phyloP scores from a whole-genome alignment of 2,329 filamentous ascomycete genomes.

The Sclerotinia trifoliorum region DNA sequence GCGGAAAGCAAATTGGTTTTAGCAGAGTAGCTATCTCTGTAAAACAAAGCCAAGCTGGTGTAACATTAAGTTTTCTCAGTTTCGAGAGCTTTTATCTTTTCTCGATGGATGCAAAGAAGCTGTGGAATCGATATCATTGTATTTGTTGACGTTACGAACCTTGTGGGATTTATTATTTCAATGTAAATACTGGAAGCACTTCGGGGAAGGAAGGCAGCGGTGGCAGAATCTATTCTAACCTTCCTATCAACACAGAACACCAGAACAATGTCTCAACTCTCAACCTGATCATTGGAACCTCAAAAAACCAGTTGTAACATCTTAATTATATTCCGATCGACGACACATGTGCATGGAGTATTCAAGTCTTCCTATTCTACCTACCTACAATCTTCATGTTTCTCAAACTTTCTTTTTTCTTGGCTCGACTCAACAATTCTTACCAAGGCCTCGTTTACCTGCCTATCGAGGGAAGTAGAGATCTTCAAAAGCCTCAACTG shows the following conservation, averaged over 20 bases:
- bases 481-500: constrained; percentile 14
- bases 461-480: neutral
- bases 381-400: too few relatives aligned
- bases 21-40: neutral
- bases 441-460: neutral
- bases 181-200: neutral
- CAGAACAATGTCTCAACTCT: too few relatives aligned
- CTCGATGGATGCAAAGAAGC: neutral
- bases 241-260: neutral
- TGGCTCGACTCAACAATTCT: neutral
- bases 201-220: neutral
- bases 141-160: neutral
- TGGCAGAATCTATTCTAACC: neutral
- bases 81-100: neutral
- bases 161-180: neutral
- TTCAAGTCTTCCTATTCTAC: too few relatives aligned
- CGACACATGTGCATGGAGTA: too few relatives aligned
- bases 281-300: too few relatives aligned
- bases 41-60: too few relatives aligned
- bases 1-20: neutral
- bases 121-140: neutral
- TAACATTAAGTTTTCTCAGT: neutral
- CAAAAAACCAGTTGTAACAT: too few relatives aligned
- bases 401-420: too few relatives aligned
- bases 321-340: neutral